These are phyloP conservation scores for Wickerhamiella sorbophila DNA, from an alignment of 805 yeast genomes.

Conservation along the genomic window DNA sequence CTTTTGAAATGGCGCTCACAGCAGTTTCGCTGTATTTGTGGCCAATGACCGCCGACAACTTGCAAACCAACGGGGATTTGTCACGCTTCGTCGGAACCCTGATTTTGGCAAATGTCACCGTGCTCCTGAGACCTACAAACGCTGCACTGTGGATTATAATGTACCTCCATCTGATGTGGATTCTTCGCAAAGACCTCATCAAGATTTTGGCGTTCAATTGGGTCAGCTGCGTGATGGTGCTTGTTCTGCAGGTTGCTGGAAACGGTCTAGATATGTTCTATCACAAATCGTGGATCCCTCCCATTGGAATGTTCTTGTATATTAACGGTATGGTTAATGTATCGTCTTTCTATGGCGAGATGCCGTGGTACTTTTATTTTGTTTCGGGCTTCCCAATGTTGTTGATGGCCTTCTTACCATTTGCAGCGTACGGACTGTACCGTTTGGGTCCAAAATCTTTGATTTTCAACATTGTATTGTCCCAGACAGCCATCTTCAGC, in stretches of 20 bases:
- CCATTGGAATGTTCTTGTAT: slow-evolving; percentile 8
- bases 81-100: slow-evolving; percentile 25
- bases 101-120: slow-evolving; percentile 42
- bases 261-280: neutral
- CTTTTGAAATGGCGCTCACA: slow-evolving; percentile 62
- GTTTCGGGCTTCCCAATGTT: slow-evolving; percentile 72
- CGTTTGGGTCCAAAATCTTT: slow-evolving; percentile 12
- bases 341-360: slow-evolving; percentile 45
- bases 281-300: neutral
- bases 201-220: neutral
- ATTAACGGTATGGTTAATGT: slow-evolving; percentile 12
- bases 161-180: slow-evolving; percentile 28
- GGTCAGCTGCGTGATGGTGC: neutral
- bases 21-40: slow-evolving; percentile 51
- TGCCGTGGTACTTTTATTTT: slow-evolving; percentile 75
- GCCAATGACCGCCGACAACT: slow-evolving; percentile 37
- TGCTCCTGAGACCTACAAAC: slow-evolving; percentile 76
- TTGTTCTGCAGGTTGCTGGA: neutral
- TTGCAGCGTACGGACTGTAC: slow-evolving; percentile 7
- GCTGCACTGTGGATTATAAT: slow-evolving; percentile 58
- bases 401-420: slow-evolving; percentile 50
- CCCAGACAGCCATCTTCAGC: slow-evolving; percentile 46
- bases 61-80: slow-evolving; percentile 10
- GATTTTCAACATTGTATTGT: slow-evolving; percentile 22
- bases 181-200: neutral